Percentiles rank a stretch among this genome's conserved stretches.
Evolutionary conservation across 2,329 filamentous ascomycete species (phyloP).

Genomic region (Hymenoscyphus scutula): DNA sequence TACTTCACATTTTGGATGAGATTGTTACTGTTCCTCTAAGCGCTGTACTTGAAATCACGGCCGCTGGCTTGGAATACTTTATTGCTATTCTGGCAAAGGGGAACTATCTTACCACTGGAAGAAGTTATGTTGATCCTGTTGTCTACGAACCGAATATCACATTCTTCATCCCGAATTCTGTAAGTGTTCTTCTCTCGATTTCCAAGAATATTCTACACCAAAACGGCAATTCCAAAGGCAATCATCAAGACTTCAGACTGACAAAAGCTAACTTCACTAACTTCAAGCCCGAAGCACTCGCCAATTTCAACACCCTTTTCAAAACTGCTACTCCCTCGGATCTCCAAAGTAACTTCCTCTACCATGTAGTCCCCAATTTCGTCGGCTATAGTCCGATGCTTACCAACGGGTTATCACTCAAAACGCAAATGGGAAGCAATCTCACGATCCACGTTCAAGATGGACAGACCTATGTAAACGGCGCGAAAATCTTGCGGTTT

Average conservation of each 20-base stretch:
- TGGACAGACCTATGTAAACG: conserved; percentile 48
- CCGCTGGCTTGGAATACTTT: conserved; percentile 19
- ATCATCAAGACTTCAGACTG: not conserved
- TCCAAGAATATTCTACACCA: not conserved
- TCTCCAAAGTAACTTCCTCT: conserved; percentile 54
- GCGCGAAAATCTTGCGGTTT: conserved; percentile 48
- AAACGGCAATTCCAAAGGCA: not conserved
- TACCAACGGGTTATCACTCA: conserved; percentile 38
- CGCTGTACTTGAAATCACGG: conserved; percentile 16
- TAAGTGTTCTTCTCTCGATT: not conserved
- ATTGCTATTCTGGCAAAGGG: conserved; percentile 21
- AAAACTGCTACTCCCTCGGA: conserved; percentile 36
- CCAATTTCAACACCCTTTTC: conserved; percentile 15
- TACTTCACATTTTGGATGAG: conserved; percentile 52
- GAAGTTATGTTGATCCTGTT: conserved; percentile 19
- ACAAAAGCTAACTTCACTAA: not conserved
- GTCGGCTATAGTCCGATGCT: conserved; percentile 52
- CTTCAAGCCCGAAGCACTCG: conserved; percentile 16
- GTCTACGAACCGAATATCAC: conserved; percentile 24
- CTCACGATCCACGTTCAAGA: conserved; percentile 45
- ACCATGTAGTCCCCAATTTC: conserved; percentile 60
- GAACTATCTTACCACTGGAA: conserved; percentile 14
- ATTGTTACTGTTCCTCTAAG: conserved; percentile 45
- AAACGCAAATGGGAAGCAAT: conserved; percentile 47
- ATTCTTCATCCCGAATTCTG: conserved; percentile 27